Evolutionary conservation across 2,329 filamentous ascomycete species (phyloP).

Genomic region (Leptosphaerulina australis): DNA sequence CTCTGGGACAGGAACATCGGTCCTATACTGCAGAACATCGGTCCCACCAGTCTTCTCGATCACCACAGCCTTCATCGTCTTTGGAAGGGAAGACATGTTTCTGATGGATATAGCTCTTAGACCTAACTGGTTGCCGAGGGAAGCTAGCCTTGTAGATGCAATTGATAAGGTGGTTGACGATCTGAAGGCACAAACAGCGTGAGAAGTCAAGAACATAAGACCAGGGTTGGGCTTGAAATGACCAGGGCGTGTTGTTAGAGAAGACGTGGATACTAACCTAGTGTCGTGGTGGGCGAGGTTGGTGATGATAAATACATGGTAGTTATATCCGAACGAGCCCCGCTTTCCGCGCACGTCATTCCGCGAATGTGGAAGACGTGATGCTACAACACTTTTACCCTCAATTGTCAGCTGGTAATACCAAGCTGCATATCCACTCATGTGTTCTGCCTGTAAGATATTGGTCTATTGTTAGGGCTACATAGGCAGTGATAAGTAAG

Average conservation of each 20-base stretch:
- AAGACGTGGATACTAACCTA: conserved; percentile 7
- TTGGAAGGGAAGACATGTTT: conserved; percentile 61
- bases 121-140: conserved; percentile 25
- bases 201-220: conserved; percentile 26
- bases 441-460: not conserved
- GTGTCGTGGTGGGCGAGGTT: not conserved
- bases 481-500: not conserved
- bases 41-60: conserved; percentile 74
- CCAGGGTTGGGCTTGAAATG: not conserved
- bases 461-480: not conserved
- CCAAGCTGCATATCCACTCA: not conserved
- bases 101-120: conserved; percentile 19
- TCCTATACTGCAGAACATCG: conserved; percentile 73
- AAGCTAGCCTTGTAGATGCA: conserved; percentile 27
- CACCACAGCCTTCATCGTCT: conserved; percentile 74
- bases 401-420: not conserved
- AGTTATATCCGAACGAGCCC: conserved; percentile 17
- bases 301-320: conserved; percentile 21
- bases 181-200: conserved; percentile 16
- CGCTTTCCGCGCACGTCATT: conserved; percentile 19
- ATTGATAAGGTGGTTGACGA: conserved; percentile 17
- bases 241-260: not conserved
- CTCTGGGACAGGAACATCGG: conserved; percentile 72
- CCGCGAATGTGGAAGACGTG: not conserved
- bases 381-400: not conserved